These are phyloP conservation scores for Torulaspora indica DNA, from an alignment of 805 yeast species.

Conservation along the genomic window DNA sequence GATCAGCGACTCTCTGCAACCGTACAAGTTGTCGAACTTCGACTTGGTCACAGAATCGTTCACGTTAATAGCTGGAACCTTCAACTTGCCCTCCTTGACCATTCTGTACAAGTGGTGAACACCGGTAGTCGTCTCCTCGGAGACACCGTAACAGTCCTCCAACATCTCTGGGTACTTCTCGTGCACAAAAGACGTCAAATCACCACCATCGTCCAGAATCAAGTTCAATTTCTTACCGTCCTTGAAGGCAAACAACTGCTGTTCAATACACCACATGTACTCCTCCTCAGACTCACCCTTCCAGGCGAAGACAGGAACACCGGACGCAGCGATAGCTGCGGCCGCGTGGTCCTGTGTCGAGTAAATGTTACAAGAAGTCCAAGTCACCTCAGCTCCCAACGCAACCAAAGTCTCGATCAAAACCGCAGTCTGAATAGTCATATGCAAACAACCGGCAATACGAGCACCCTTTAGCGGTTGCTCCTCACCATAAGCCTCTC, in stretches of 20 bases:
- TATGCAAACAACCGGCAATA: constrained; percentile 98
- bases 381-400: constrained; percentile 98
- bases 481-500: constrained; percentile 81
- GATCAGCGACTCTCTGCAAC: constrained; percentile 97
- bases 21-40: constrained; percentile 98
- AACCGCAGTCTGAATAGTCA: constrained; percentile 99
- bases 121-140: constrained; percentile 99
- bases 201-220: constrained; percentile 99
- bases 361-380: constrained; percentile 99
- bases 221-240: constrained; percentile 91
- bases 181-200: constrained; percentile 93
- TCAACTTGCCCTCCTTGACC: constrained; percentile 80
- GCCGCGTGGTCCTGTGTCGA: constrained; percentile 99
- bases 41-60: constrained; percentile 99
- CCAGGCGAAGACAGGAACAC: constrained; percentile 99
- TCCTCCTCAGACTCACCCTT: constrained; percentile 99
- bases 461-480: constrained; percentile 98
- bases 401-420: constrained; percentile 95
- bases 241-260: constrained; percentile 97
- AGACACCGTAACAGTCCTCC: constrained; percentile 88
- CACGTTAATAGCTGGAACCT: constrained; percentile 99
- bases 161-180: constrained; percentile 97
- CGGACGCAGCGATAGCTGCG: constrained; percentile 98
- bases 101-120: constrained; percentile 98
- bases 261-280: constrained; percentile 98